A percentile compares a stretch with the other conserved stretches of the same genome.
Evolutionary conservation across 306 rosid genomes (phyloP).

Genomic region (Inga oerstediana): DNA sequence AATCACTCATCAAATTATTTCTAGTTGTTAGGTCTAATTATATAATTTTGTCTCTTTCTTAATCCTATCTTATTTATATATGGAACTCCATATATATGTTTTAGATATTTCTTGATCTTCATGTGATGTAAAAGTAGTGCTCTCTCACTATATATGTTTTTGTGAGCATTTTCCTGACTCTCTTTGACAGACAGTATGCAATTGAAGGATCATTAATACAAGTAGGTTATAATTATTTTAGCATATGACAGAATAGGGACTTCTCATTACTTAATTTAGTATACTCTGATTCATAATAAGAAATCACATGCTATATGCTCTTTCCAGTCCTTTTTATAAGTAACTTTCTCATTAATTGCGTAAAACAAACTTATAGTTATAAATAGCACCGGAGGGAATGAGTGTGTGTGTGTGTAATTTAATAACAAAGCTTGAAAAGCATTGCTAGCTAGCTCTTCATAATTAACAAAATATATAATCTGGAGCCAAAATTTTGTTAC

Average conservation of each 20-base stretch:
- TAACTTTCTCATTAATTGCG: too few species aligned
- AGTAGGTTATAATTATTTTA: not conserved
- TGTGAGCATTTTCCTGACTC: not conserved
- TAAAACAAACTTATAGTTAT: too few species aligned
- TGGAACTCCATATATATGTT: not conserved
- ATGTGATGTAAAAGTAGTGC: not conserved
- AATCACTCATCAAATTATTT: conserved; percentile 27
- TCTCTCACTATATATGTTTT: not conserved
- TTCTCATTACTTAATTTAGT: not conserved
- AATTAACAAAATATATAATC: too few species aligned
- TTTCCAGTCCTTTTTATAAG: too few species aligned
- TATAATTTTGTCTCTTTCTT: not conserved
- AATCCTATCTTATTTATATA: not conserved
- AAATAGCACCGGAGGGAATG: too few species aligned
- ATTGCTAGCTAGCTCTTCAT: not conserved
- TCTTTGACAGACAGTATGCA: not conserved
- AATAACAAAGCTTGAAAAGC: too few species aligned
- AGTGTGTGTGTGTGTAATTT: too few species aligned
- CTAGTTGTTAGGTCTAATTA: not conserved
- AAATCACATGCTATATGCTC: too few species aligned
- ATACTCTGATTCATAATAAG: too few species aligned
- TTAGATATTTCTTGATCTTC: not conserved
- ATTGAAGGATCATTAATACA: not conserved
- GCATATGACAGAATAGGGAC: not conserved
- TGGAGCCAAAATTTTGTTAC: too few species aligned